phyloP scores from a whole-genome alignment of 768 basidiomycete genomes.

The Collybia sordida region DNA sequence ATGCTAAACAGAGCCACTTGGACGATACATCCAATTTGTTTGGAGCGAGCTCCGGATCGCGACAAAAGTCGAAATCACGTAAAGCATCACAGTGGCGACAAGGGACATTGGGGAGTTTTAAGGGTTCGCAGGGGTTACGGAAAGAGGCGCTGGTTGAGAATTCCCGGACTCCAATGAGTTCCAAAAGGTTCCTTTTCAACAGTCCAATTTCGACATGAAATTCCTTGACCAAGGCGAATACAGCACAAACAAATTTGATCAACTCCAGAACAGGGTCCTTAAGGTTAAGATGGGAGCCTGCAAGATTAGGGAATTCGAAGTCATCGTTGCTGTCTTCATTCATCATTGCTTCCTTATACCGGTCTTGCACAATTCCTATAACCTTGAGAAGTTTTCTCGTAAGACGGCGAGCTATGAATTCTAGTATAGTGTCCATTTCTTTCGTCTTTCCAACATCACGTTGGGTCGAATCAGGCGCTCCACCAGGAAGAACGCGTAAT shows the following conservation, averaged over 20 bases:
- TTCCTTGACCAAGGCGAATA: constrained; percentile 78
- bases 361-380: constrained; percentile 61
- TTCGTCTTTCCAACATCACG: constrained; percentile 65
- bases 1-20: constrained; percentile 71
- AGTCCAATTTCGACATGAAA: constrained; percentile 85
- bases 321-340: constrained; percentile 51
- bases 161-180: constrained; percentile 82
- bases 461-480: constrained; percentile 62
- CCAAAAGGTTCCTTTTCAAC: constrained; percentile 85
- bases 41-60: constrained; percentile 82
- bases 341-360: constrained; percentile 58
- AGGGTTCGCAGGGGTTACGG: constrained; percentile 88
- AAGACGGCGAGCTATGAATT: constrained; percentile 78
- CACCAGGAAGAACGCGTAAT: constrained; percentile 64
- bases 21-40: constrained; percentile 45
- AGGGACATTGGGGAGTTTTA: constrained; percentile 83
- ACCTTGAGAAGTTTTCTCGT: constrained; percentile 77
- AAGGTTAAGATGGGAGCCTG: constrained; percentile 80
- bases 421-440: constrained; percentile 66
- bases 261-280: constrained; percentile 86
- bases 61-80: constrained; percentile 93
- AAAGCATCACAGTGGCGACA: constrained; percentile 84
- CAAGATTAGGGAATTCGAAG: constrained; percentile 82
- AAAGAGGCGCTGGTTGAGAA: constrained; percentile 85
- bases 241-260: constrained; percentile 82